Evolutionary conservation across 345 rosid species (phyloP), one percentile per base, ranked within the genome.

Genomic region (Rhizophora mangle): DNA sequence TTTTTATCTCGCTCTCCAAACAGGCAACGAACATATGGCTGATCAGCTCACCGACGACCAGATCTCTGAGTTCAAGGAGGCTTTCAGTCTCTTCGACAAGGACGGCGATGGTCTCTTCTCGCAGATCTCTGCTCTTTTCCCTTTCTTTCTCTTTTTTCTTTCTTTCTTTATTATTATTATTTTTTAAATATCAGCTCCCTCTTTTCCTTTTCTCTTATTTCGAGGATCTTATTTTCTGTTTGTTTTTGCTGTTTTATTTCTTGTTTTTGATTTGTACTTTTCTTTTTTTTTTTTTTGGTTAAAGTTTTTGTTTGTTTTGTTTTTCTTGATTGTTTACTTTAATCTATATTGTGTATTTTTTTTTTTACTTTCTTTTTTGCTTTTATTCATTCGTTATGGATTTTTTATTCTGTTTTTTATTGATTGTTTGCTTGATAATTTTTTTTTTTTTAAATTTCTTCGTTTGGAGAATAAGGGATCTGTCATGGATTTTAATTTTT

Each of bases 11-110:
- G 36, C 67, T 62, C 54, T 36, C 62, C 24, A 4, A 52, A 6
- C 26, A 21, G 30, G 4, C 20, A 22, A 1, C 51, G 8, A 5
- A 21, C 18, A n/a, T 2, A 72, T 72, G 76, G 76, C 76, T 47
- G 76, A 72, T 72, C 76, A 72, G 71, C 71, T 72, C 32, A 72
- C 76, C 26, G 76, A 72, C 39, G 76, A 72, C 16, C 75, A 72
- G 75, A 72, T 72, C 70, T 72, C 75, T 15, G 75, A 72, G 75
- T 72, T 72, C 60, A 72, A 72, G 76, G 76, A 72, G 49, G 76
- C 76, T 22, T 72, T 72, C 66, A 72, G 76, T 24, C 71, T 72
- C 16, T 72, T 72, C 65, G 76, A 72, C 36, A 72, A 72, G 71
- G 76, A 72, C 31, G 76, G 76, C 61, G 76, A 72, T 66, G 76